Evolutionary conservation across 2,329 filamentous ascomycete genomes (phyloP).

Genomic region (Stenocarpella maydis): DNA sequence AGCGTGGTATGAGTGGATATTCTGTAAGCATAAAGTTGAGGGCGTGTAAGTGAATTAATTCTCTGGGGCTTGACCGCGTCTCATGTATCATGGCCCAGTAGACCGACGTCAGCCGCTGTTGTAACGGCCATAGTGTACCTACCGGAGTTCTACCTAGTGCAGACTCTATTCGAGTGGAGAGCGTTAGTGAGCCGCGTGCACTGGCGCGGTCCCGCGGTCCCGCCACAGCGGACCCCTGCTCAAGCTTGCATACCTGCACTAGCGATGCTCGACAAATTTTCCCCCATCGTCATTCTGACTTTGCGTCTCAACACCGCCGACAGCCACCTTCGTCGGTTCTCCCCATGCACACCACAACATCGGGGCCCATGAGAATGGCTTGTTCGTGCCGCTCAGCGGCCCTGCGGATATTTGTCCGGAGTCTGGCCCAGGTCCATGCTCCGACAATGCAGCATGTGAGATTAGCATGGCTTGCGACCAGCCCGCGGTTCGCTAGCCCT

Average conservation of each 20-base stretch:
- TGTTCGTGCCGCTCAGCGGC: slow-evolving; percentile 57
- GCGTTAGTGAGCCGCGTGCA: background rate
- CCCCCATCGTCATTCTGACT: slow-evolving; percentile 10
- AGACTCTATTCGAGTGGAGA: too few relatives aligned
- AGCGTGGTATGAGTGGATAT: background rate
- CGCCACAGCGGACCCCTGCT: slow-evolving; percentile 3
- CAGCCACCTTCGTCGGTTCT: background rate
- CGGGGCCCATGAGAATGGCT: slow-evolving; percentile 48
- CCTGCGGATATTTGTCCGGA: slow-evolving; percentile 57
- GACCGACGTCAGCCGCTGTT: background rate
- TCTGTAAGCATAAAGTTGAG: background rate
- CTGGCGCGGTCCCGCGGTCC: background rate
- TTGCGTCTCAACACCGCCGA: background rate
- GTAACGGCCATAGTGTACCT: background rate
- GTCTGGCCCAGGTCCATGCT: slow-evolving; percentile 51
- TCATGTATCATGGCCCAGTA: too few relatives aligned
- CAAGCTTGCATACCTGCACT: background rate
- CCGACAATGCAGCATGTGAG: slow-evolving; percentile 32
- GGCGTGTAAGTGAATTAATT: background rate
- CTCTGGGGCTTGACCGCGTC: background rate
- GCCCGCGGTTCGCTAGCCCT: background rate
- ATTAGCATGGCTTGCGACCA: slow-evolving; percentile 20
- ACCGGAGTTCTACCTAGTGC: too few relatives aligned
- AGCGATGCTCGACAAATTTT: background rate
- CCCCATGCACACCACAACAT: background rate